Evolutionary conservation across 495 filamentous ascomycete genomes (phyloP).

Genomic region (Trichocladium uniseriatum): DNA sequence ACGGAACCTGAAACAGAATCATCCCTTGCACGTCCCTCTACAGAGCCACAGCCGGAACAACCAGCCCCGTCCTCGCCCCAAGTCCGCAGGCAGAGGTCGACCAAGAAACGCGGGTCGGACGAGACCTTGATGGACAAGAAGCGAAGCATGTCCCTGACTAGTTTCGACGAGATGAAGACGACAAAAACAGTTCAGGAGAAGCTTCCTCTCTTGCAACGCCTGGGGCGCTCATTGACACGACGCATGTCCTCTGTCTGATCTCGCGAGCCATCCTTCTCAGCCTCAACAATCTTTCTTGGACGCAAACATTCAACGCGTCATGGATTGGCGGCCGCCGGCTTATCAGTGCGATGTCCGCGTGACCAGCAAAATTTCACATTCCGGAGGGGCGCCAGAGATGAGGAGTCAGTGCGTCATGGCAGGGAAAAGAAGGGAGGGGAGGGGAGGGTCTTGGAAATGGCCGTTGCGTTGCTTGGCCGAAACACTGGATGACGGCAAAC

Average conservation of each 20-base stretch:
- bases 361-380: too few relatives aligned
- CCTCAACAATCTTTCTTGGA: too few relatives aligned
- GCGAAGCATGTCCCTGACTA: constrained; percentile 17
- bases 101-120: neutral
- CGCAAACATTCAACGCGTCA: too few relatives aligned
- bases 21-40: neutral
- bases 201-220: constrained; percentile 12
- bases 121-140: constrained; percentile 3
- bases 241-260: constrained; percentile 9
- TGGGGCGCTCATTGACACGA: constrained; percentile 19
- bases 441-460: too few relatives aligned
- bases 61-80: neutral
- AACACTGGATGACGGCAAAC: constrained; percentile 2
- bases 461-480: too few relatives aligned
- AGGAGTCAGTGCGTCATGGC: too few relatives aligned
- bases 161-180: constrained; percentile 15
- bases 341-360: too few relatives aligned
- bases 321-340: too few relatives aligned
- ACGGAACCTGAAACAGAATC: neutral
- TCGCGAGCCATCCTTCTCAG: neutral
- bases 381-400: too few relatives aligned
- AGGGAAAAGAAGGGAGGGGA: too few relatives aligned
- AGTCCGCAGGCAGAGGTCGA: neutral
- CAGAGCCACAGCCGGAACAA: neutral
- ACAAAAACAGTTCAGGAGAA: constrained; percentile 7